Evolutionary conservation across 1,284 basidiomycete species (phyloP), one percentile per base, ranked within the genome.

Genomic region (Malassezia psittaci): DNA sequence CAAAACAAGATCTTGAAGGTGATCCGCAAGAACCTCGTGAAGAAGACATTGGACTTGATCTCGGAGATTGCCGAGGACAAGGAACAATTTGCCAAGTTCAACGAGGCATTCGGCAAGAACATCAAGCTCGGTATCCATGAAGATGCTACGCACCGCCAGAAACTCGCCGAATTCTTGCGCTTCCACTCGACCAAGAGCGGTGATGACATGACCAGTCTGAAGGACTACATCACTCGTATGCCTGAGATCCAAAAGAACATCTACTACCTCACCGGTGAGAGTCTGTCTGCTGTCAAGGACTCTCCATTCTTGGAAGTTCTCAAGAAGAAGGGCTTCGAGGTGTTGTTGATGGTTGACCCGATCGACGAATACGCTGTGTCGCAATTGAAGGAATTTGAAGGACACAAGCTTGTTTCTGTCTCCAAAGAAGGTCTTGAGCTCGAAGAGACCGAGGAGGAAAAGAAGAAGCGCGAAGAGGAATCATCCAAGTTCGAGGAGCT

Each of bases 1-100:
- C 94, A 98, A 78, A 98, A 96, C 85, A 98, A 98, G 86, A 98
- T 99, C 68, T 85, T 99, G 75, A 99, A 98, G 84, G 90, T 93
- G 77, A 93, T 94, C 78, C 87, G 90, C 64, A 79, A 79, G 75
- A 77, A 78, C 72, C 65, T 98, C 60, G 93, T 98, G 78, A 98
- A 93, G 85, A 96, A 96, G 83, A 87, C 87, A 75, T 78, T 98
- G 76, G 94, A 98, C 76, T 80, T 96, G 76, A 84, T 98, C 81
- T 81, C 78, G 68, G 94, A 98, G 82, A 93, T 98, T 62, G 85
- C 90, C 51, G 94, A 98, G 82, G 93, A 98, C 84, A 98, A 96
- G 84, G 94, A 98, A 79, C 94, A 91, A 84, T 98, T 93, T 77
- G 79, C 77, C 79, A 96, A 96, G 81, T 94, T 96, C 83, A 93